A percentile compares a stretch with the other conserved stretches of the same genome.
Evolutionary conservation across 192 early-diverging fungal species (phyloP).

Genomic region (Piromyces sp.): DNA sequence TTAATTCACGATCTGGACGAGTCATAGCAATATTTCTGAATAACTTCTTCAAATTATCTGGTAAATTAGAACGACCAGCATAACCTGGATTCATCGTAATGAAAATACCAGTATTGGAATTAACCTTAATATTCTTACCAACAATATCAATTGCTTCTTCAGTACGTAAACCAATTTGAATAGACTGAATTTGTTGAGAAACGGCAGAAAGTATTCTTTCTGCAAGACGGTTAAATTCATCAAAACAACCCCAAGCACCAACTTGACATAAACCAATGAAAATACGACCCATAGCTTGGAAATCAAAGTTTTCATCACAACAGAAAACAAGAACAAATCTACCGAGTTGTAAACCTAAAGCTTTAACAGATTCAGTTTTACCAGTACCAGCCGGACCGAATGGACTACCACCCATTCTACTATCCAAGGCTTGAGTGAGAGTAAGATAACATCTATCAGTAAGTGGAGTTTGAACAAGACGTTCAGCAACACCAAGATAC

Average conservation of each 20-base stretch:
- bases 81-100: conserved; percentile 99
- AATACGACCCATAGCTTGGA: conserved; percentile 99
- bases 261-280: conserved; percentile 98
- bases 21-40: conserved; percentile 99
- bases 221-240: conserved; percentile 98
- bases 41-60: conserved; percentile 97
- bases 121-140: conserved; percentile 66
- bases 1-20: conserved; percentile 88
- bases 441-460: conserved; percentile 99
- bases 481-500: conserved; percentile 91
- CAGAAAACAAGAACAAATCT: conserved; percentile 98
- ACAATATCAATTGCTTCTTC: conserved; percentile 63
- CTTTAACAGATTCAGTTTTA: conserved; percentile 98
- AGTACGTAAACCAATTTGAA: conserved; percentile 76
- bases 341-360: conserved; percentile 83
- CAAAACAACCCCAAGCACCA: conserved; percentile 98
- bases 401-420: conserved; percentile 84
- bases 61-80: conserved; percentile 91
- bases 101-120: conserved; percentile 85
- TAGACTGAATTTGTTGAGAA: conserved; percentile 97
- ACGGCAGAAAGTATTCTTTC: conserved; percentile 97
- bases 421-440: conserved; percentile 87
- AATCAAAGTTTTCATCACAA: conserved; percentile 99
- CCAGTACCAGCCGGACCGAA: conserved; percentile 98
- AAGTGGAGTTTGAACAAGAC: conserved; percentile 94